Evolutionary conservation across 1,284 basidiomycete species (phyloP), one percentile per base, ranked within the genome.

Genomic region (Ustilago esculenta): DNA sequence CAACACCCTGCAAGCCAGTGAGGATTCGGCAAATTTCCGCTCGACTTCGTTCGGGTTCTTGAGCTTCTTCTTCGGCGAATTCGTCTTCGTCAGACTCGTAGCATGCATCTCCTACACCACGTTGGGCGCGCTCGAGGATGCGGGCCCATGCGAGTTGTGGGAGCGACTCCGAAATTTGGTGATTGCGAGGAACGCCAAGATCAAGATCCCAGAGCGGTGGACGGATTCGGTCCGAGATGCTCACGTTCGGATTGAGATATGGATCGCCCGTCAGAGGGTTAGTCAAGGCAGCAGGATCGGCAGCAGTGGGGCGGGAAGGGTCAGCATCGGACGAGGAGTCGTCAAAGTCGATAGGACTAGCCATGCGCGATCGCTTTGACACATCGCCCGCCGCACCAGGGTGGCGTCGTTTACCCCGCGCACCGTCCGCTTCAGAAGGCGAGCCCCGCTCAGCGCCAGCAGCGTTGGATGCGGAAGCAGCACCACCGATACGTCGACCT

Each of bases 21-120:
- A 77, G 27, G 29, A 76, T 70, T 11, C 74, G 36, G 25, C 56
- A 58, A 30, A 77, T 43, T 41, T 77, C 75, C 0, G 53, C 52
- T 9, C 68, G 18, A n/a, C 64, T 59, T n/a, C 65, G 45, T 20
- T 72, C 73, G 11, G 46, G 51, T 36, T 60, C 51, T 20, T 44
- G 50, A 3, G 73, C 75, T 48, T 77, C 75, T 27, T 74, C 58
- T 21, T 57, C 36, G 0, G 72, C 73, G 11, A 65, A 68, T 12
- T 67, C 72, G 32, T 79, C 77, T 32, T 76, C 74, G 52, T 74
- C 75, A 36, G 56, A 64, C 32, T 77, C 69, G 51, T 79, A 79
- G 54, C 71, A 70, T 15, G 77, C 77, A 34, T 79, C 77, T 15
- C 77, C 77, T 2, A 77, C 73, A 1, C 77, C 77, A 17, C 71